These are phyloP conservation scores for Ophiostoma angusticollis DNA, from an alignment of 2,329 filamentous ascomycete species.

Conservation along the genomic window DNA sequence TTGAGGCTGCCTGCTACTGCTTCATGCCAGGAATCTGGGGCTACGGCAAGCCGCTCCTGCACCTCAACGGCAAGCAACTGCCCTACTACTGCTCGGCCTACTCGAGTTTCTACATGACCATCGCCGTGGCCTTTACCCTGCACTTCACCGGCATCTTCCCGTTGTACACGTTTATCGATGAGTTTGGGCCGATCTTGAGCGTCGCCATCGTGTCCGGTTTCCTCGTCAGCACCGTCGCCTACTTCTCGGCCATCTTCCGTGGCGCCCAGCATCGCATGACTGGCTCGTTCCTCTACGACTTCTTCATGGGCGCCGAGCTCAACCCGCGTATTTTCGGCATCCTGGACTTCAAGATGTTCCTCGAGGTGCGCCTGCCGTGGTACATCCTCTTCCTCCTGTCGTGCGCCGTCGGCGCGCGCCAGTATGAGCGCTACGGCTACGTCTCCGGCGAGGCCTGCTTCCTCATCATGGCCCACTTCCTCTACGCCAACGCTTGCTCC, in stretches of 20 bases:
- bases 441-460: conserved; percentile 63
- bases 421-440: conserved; percentile 67
- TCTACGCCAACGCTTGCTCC: conserved; percentile 71
- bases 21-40: conserved; percentile 75
- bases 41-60: conserved; percentile 76
- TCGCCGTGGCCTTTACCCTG: conserved; percentile 54
- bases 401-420: conserved; percentile 55
- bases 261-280: conserved; percentile 90
- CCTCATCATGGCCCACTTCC: conserved; percentile 64
- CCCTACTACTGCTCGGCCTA: conserved; percentile 91
- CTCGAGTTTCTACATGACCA: conserved; percentile 76
- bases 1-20: conserved; percentile 73
- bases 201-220: conserved; percentile 89
- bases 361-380: conserved; percentile 78
- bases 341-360: conserved; percentile 89
- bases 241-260: conserved; percentile 68
- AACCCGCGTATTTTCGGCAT: conserved; percentile 78
- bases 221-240: conserved; percentile 69
- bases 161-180: conserved; percentile 82
- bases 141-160: conserved; percentile 79
- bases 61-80: conserved; percentile 73
- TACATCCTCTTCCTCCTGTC: conserved; percentile 65
- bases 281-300: conserved; percentile 67
- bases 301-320: conserved; percentile 81
- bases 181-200: conserved; percentile 85